Conservation (phyloP, 441 rosid genomes). For the Dalechampia spathulata region DNA sequence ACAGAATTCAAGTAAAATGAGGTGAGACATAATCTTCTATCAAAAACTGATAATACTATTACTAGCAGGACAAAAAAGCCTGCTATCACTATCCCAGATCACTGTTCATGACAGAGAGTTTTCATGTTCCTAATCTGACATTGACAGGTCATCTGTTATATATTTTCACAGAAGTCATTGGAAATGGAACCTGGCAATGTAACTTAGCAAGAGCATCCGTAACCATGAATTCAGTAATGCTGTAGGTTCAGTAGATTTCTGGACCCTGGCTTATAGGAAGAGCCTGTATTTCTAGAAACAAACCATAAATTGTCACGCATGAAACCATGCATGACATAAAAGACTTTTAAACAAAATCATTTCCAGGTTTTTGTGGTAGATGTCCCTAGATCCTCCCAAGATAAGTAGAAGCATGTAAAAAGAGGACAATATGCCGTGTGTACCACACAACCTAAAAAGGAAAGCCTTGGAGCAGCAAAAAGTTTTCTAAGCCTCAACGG, state of each 20-base stretch:
- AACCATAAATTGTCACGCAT: not conserved
- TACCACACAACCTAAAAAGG: not conserved
- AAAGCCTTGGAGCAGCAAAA: not conserved
- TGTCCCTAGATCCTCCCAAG: not conserved
- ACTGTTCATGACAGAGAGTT: no score
- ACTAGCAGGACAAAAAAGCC: no score
- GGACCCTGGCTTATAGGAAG: not conserved
- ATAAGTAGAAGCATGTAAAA: not conserved
- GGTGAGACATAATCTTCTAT: constrained; percentile 6
- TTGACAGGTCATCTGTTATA: not conserved
- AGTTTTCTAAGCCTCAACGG: not conserved
- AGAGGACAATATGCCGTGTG: not conserved
- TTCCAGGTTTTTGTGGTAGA: not conserved
- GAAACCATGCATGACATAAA: not conserved
- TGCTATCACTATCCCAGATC: no score
- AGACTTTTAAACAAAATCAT: not conserved
- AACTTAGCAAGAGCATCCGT: no score
- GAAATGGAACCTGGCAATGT: not conserved
- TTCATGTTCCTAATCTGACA: not conserved
- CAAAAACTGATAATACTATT: constrained; percentile 3
- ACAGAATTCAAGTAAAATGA: constrained; percentile 17
- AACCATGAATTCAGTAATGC: no score
- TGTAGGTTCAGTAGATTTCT: not conserved
- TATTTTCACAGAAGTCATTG: not conserved
- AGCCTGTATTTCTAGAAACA: not conserved